phyloP scores from a whole-genome alignment of 1,284 basidiomycete genomes.

The Xerocomus nothofagi region DNA sequence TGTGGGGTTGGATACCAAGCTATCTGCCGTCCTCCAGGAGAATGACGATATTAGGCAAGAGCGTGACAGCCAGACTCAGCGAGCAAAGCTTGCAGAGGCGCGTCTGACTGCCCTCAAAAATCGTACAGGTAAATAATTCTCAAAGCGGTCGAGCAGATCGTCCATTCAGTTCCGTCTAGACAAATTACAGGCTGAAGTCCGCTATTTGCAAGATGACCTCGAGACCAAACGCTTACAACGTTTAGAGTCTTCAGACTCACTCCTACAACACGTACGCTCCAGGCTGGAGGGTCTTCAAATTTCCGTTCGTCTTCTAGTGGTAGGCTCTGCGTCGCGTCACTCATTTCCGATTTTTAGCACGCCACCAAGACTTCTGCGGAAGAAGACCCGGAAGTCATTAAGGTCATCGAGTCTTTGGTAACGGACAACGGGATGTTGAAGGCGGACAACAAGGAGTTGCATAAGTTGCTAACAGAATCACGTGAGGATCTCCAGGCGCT shows the following conservation, averaged over 20 bases:
- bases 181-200: conserved; percentile 74
- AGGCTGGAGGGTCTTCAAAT: conserved; percentile 64
- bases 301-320: conserved; percentile 41
- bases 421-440: conserved; percentile 81
- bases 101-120: conserved; percentile 63
- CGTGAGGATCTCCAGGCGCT: conserved; percentile 73
- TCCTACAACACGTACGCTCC: conserved; percentile 70
- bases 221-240: conserved; percentile 67
- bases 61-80: conserved; percentile 69
- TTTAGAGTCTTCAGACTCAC: conserved; percentile 69
- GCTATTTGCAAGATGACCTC: conserved; percentile 58
- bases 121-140: conserved; percentile 51
- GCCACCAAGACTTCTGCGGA: conserved; percentile 41
- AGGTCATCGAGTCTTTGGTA: conserved; percentile 78
- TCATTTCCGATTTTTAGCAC: conserved; percentile 38
- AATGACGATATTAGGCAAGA: conserved; percentile 87
- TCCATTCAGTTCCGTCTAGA: conserved; percentile 41
- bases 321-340: not conserved
- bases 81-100: conserved; percentile 69
- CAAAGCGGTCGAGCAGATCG: not conserved
- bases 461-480: conserved; percentile 67
- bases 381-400: conserved; percentile 60
- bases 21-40: conserved; percentile 65
- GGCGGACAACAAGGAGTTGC: conserved; percentile 78
- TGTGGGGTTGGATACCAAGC: conserved; percentile 65